Evolutionary conservation across 495 filamentous ascomycete genomes (phyloP), one percentile per base, ranked within the genome.

Genomic region (Darksidea phi): DNA sequence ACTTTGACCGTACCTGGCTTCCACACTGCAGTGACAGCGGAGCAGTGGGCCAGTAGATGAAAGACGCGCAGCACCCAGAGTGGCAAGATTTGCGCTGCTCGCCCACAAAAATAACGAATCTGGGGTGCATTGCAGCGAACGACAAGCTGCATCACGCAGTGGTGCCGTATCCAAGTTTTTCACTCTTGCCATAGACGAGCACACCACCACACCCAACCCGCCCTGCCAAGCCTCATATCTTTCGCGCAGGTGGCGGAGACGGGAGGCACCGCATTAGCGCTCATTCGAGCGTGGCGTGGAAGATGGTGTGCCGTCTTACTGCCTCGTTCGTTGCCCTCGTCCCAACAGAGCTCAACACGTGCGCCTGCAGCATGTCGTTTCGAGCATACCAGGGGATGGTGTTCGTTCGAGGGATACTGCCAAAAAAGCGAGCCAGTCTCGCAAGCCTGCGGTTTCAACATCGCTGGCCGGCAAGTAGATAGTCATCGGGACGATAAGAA

Each of bases 171-270:
- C 15, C 37, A 25, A 36, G 36, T 41, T 36, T 46, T 32, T 57
- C 17, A 32, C 13, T n/a, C 63, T 50, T 61, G 32, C 50, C 50
- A 51, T 61, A 61, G 56, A 66, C 61, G 56, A 66, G 43, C 36
- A 60, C 15, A 15, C 13, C 63, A 60, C 57, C 63, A 48, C 63
- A 48, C 38, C 52, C 42, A 46, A 45, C 23, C 37, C 51, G 63
- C 63, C 63, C 57, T 66, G 47, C 57, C 63, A 60, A 61, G 57
- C 28, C 13, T n/a, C n/a, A 50, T 52, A 8, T 46, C 18, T 32
- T 18, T 48, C 54, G 24, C 36, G 63, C 57, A 56, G 57, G 34
- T 46, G 20, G 28, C 21, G 20, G 37, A 43, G 5, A n/a, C 41
- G 41, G n/a, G 18, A n/a, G 41, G 41, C 13, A 15, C 28, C 28